These are phyloP conservation scores for Trichoderma hamatum DNA, from an alignment of 2,329 filamentous ascomycete genomes.

Conservation along the genomic window DNA sequence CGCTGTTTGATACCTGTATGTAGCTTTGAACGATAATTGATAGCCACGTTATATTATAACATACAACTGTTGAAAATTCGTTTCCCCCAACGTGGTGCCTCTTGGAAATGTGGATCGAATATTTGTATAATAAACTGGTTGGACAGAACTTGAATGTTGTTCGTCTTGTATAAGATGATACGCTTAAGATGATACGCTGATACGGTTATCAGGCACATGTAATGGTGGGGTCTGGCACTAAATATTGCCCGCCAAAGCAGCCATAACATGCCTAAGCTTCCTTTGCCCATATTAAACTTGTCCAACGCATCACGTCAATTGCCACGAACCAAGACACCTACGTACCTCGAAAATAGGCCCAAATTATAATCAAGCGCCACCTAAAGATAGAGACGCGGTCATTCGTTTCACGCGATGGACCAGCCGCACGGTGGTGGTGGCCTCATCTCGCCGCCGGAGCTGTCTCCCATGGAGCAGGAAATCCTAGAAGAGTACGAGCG, in stretches of 20 bases:
- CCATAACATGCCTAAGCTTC: neutral
- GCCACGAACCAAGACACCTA: neutral
- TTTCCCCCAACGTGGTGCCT: neutral
- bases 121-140: neutral
- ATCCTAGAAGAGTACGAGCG: slow-evolving; percentile 92
- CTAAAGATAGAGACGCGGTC: neutral
- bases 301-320: neutral
- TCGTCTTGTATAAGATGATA: neutral
- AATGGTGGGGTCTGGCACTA: neutral
- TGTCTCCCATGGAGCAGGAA: slow-evolving; percentile 86
- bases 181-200: neutral
- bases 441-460: slow-evolving; percentile 54
- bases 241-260: neutral
- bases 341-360: too few relatives aligned
- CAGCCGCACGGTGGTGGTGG: slow-evolving; percentile 30
- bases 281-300: neutral
- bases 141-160: neutral
- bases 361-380: neutral
- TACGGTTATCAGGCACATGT: neutral
- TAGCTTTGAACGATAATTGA: slow-evolving; percentile 24
- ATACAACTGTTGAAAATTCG: neutral
- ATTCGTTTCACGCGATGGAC: slow-evolving; percentile 28
- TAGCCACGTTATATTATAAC: slow-evolving; percentile 10
- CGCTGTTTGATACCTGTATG: slow-evolving; percentile 26
- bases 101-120: neutral